Conservation (phyloP, 345 rosid species). For the Lagerstroemia speciosa region DNA sequence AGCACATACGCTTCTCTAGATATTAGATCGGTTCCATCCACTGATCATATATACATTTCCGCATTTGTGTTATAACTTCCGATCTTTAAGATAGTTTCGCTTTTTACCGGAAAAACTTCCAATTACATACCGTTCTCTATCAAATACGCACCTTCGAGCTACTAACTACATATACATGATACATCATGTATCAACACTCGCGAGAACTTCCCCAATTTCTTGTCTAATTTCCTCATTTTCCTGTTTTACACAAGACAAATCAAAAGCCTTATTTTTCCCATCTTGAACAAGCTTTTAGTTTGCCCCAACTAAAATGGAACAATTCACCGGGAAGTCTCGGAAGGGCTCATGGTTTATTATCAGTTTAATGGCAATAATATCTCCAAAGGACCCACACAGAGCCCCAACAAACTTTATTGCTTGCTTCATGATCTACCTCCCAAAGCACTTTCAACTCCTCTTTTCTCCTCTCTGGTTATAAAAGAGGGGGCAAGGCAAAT, state of each 20-base stretch:
- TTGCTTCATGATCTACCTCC: neutral
- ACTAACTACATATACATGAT: no score
- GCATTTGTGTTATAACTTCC: no score
- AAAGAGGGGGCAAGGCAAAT: neutral
- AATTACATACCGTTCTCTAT: no score
- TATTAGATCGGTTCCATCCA: no score
- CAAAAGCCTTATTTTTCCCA: neutral
- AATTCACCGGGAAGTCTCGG: neutral
- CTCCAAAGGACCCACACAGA: neutral
- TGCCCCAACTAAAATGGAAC: neutral
- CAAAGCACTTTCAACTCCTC: neutral
- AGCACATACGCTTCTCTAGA: no score
- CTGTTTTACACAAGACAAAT: neutral
- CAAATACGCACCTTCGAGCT: no score
- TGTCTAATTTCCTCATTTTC: neutral
- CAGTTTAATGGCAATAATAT: neutral
- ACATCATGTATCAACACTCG: no score
- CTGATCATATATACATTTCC: no score
- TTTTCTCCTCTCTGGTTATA: neutral
- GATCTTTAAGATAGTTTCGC: no score
- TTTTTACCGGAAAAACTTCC: no score
- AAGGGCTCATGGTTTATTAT: neutral
- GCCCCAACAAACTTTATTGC: slow-evolving; percentile 4
- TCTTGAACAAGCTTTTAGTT: neutral
- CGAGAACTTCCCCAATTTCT: neutral